Base-by-base conservation (phyloP, 495 filamentous ascomycete genomes). In the Antarctomyces pellizariae region DNA sequence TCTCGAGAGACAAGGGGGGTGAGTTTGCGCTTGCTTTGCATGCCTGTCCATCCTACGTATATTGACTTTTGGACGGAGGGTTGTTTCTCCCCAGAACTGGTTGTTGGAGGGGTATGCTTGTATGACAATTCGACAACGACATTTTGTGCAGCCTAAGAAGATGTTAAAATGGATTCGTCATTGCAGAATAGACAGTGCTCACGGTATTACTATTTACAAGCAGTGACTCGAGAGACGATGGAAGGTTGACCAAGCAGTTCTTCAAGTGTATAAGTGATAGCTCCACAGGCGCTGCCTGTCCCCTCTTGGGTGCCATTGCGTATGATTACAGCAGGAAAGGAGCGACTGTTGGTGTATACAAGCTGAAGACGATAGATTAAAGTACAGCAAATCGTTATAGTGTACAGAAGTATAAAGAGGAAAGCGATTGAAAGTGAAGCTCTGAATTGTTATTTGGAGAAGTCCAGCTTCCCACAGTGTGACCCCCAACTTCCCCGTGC, bases 31-130 rank as follows among this genome's bases (percentile, higher is more conserved):
- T 79, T 82, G 59, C 80, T 91, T 36, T 75, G 70, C 77, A 95
- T 86, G 33, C 86, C 86, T 10, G 86, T 90, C 89, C 89, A 97
- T 39, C 86, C 86, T 24, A 86, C 54, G 36, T 70, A 90, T 36
- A 82, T 62, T 28, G 77, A 82, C 36, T 58, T 72, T 42, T 61
- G 62, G 14, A 54, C 47, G 31, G 45, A 54, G 33, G 44, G 22
- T 29, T 53, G 38, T 28, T 42, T 35, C 32, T 44, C 29, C 13
- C 37, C 34, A 11, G 38, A 37, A n/a, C n/a, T n/a, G n/a, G n/a
- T n/a, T 7, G 45, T 26, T 4, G 46, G 30, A 19, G 41, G 24
- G 17, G 50, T 48, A 9, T 56, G 47, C 28, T 62, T 62, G 43
- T 67, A 76, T 39, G 57, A 68, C 22, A 97, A 59, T 47, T 97